Evolutionary conservation across 306 rosid species (phyloP).

Genomic region (Ormosia semicastrata): DNA sequence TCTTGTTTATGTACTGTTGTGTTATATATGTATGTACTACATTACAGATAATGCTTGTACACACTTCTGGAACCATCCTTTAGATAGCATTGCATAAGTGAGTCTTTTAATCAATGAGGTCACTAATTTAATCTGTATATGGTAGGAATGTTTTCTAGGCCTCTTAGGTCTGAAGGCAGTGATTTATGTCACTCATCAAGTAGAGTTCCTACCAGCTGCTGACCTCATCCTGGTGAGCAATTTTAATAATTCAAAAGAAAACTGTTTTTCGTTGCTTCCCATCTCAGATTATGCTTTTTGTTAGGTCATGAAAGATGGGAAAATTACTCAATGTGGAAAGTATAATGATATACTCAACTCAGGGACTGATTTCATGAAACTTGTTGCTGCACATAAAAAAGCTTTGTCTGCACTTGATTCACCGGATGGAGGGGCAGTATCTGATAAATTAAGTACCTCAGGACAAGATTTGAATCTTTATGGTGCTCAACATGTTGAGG

Average conservation of each 20-base stretch:
- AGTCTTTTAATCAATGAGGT: not conserved
- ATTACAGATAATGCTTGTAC: not conserved
- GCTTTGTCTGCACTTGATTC: conserved; percentile 48
- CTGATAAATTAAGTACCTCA: not conserved
- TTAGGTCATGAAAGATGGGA: conserved; percentile 63
- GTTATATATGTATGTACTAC: too few species aligned
- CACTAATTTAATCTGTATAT: not conserved
- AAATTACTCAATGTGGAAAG: conserved; percentile 57
- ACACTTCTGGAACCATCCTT: not conserved
- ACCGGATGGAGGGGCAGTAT: not conserved
- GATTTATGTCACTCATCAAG: conserved; percentile 64
- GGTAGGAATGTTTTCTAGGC: conserved; percentile 58
- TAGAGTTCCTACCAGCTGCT: conserved; percentile 58
- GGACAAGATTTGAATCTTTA: conserved; percentile 4
- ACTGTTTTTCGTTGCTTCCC: not conserved
- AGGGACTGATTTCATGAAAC: conserved; percentile 54
- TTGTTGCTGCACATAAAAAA: conserved; percentile 57
- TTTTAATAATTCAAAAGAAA: not conserved
- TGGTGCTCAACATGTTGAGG: not conserved
- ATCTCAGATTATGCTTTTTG: not conserved
- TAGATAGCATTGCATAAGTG: not conserved
- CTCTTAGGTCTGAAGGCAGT: conserved; percentile 49
- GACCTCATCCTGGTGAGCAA: conserved; percentile 51
- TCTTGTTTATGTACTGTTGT: too few species aligned
- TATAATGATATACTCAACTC: conserved; percentile 44